Evolutionary conservation across 75 land plant genomes (phyloP).

Genomic region (Pinus taeda): DNA sequence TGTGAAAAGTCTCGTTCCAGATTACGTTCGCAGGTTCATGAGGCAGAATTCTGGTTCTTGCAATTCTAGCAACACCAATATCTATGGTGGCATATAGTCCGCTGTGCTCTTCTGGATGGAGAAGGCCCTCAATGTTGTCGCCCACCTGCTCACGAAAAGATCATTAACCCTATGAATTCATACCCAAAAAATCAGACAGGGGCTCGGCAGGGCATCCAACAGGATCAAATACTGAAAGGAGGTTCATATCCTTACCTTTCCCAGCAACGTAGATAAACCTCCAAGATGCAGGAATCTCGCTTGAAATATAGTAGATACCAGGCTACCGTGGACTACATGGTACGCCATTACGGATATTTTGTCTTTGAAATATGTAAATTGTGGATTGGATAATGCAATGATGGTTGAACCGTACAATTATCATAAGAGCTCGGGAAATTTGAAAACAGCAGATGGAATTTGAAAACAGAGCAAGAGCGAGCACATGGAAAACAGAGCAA

Average conservation of each 20-base stretch:
- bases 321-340: conserved; percentile 69
- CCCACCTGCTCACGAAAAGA: not conserved
- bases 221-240: not conserved
- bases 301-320: conserved; percentile 72
- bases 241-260: not conserved
- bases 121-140: not conserved
- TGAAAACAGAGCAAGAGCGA: too few species aligned
- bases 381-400: too few species aligned
- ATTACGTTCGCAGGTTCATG: conserved; percentile 22
- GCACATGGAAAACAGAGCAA: too few species aligned
- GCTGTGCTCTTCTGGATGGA: not conserved
- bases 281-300: conserved; percentile 17
- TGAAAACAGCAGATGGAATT: too few species aligned
- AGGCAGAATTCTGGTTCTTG: conserved; percentile 34
- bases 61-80: conserved; percentile 35
- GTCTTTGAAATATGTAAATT: too few species aligned
- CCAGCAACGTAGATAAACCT: not conserved
- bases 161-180: not conserved
- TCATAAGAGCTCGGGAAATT: too few species aligned
- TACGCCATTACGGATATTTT: conserved; percentile 36
- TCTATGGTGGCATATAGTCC: conserved; percentile 57
- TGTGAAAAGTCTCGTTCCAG: conserved; percentile 52
- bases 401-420: too few species aligned
- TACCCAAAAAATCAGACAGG: too few species aligned
- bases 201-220: too few species aligned